A percentile compares a stretch with the other conserved stretches of the same genome.
Conservation (phyloP, 768 basidiomycete genomes). For the Lentinula detonsa region DNA sequence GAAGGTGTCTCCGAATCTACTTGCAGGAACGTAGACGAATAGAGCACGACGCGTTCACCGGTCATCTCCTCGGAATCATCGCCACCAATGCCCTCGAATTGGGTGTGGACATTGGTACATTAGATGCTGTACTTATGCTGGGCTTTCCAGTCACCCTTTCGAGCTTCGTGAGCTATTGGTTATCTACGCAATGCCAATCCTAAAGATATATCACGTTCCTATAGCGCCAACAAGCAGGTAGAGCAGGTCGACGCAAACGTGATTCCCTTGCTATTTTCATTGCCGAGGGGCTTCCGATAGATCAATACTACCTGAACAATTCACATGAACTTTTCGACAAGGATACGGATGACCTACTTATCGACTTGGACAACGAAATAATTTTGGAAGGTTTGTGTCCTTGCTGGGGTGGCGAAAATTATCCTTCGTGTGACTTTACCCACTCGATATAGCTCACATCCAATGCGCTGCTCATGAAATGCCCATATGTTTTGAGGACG, state of each 20-base stretch:
- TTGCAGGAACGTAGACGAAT: conserved; percentile 73
- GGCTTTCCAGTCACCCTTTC: conserved; percentile 78
- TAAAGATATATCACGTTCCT: neutral
- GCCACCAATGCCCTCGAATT: conserved; percentile 90
- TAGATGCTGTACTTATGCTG: conserved; percentile 87
- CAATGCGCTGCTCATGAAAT: conserved; percentile 89
- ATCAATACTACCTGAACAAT: conserved; percentile 66
- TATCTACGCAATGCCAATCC: neutral
- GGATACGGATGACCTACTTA: conserved; percentile 51
- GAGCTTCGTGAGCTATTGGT: conserved; percentile 52
- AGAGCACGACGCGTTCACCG: conserved; percentile 82
- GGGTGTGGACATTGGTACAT: conserved; percentile 84
- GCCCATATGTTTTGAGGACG: conserved; percentile 65
- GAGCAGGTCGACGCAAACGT: conserved; percentile 75
- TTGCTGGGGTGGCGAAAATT: no score
- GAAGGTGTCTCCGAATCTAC: neutral
- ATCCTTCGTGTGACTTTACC: neutral
- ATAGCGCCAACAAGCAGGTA: conserved; percentile 84
- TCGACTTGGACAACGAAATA: conserved; percentile 70
- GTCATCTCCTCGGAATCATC: conserved; percentile 76
- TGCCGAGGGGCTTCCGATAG: conserved; percentile 61
- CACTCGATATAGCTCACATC: conserved; percentile 51
- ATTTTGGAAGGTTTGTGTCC: conserved; percentile 54
- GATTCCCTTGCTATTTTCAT: conserved; percentile 77
- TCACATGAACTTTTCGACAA: conserved; percentile 67